Conservation (phyloP, 192 early-diverging fungal genomes). For the Coemansia sp. region DNA sequence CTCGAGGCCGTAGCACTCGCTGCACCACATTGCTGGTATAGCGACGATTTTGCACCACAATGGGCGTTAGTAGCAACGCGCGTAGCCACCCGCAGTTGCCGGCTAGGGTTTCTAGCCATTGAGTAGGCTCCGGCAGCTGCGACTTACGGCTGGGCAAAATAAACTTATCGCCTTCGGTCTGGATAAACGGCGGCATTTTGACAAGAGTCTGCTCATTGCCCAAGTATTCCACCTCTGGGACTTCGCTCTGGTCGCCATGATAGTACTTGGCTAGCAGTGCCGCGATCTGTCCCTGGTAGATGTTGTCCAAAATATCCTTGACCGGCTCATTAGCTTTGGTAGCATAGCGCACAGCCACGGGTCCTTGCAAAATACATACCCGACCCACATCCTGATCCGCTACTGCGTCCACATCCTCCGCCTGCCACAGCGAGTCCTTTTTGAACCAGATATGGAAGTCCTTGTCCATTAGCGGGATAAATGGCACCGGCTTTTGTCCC, state of each 20-base stretch:
- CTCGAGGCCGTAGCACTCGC: constrained; percentile 64
- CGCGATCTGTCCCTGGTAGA: constrained; percentile 78
- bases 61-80: constrained; percentile 71
- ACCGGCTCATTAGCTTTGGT: constrained; percentile 76
- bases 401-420: constrained; percentile 82
- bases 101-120: constrained; percentile 60
- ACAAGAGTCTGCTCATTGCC: constrained; percentile 17
- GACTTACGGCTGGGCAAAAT: constrained; percentile 15
- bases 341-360: constrained; percentile 73
- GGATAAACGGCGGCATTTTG: background rate
- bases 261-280: constrained; percentile 76
- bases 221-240: constrained; percentile 78
- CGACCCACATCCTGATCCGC: constrained; percentile 81
- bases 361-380: constrained; percentile 85
- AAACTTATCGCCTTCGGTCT: background rate
- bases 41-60: constrained; percentile 75
- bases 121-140: constrained; percentile 21
- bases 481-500: constrained; percentile 85
- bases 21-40: constrained; percentile 64
- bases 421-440: constrained; percentile 98
- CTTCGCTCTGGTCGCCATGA: constrained; percentile 56
- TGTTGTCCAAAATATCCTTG: constrained; percentile 79
- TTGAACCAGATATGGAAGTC: constrained; percentile 98
- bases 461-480: constrained; percentile 83
- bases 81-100: constrained; percentile 78